Percentiles rank a stretch among this genome's conserved stretches.
These are phyloP conservation scores for Trichophyton equinum DNA, from an alignment of 2,329 filamentous ascomycete genomes.

Conservation along the genomic window DNA sequence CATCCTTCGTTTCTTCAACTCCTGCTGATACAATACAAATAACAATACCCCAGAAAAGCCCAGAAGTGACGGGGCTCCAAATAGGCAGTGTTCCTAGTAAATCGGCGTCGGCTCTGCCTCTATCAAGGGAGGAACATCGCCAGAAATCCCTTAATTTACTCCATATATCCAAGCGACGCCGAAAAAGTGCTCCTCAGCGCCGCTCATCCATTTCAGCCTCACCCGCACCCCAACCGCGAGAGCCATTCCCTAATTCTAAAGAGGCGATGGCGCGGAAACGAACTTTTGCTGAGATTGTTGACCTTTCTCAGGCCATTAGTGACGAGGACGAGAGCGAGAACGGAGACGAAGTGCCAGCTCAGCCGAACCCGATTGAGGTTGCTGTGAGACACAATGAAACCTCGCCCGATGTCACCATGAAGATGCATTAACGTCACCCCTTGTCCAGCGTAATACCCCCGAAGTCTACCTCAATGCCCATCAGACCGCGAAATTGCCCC, in stretches of 20 bases:
- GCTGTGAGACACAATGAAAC: neutral
- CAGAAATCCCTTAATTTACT: conserved; percentile 2
- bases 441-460: neutral
- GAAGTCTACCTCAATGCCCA: neutral
- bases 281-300: conserved; percentile 42
- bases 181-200: neutral
- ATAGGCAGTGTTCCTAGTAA: neutral
- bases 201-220: neutral
- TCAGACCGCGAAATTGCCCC: conserved; percentile 12
- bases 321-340: conserved; percentile 31
- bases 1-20: neutral
- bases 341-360: neutral
- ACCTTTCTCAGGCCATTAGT: conserved; percentile 36
- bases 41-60: neutral
- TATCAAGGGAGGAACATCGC: neutral
- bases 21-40: neutral
- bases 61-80: neutral
- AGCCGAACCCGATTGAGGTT: conserved; percentile 19
- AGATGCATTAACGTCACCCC: neutral
- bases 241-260: conserved; percentile 31
- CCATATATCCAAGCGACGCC: neutral
- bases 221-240: neutral
- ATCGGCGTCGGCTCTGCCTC: neutral
- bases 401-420: neutral
- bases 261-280: conserved; percentile 45